phyloP scores from a whole-genome alignment of 176 grass and related monocot species.

The Cenchrus fungigraminus region DNA sequence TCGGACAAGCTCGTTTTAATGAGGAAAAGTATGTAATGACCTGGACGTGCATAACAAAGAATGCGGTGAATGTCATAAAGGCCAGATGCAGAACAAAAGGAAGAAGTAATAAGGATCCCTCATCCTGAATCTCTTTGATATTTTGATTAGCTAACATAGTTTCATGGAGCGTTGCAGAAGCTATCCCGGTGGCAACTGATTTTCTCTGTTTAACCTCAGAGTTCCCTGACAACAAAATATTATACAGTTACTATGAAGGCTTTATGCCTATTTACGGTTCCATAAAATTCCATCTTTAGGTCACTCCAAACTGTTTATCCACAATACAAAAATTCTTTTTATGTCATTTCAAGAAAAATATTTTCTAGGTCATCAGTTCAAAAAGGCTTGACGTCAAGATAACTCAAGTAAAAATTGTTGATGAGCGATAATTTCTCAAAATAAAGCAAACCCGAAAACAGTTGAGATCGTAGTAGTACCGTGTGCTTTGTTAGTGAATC shows the following conservation, averaged over 20 bases:
- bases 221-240: slow-evolving; percentile 55
- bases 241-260: slow-evolving; percentile 5
- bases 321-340: not conserved
- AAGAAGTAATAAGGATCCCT: slow-evolving; percentile 56
- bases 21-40: slow-evolving; percentile 46
- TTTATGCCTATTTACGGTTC: not conserved
- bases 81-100: slow-evolving; percentile 86
- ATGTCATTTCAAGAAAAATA: not conserved
- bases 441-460: slow-evolving; percentile 4
- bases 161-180: slow-evolving; percentile 34
- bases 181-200: slow-evolving; percentile 23
- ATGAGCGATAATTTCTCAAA: slow-evolving; percentile 5
- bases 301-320: not conserved
- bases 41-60: slow-evolving; percentile 95
- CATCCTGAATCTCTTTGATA: slow-evolving; percentile 35
- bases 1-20: not conserved
- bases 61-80: slow-evolving; percentile 78
- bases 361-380: not conserved
- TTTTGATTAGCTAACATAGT: slow-evolving; percentile 23
- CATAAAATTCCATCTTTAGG: not conserved
- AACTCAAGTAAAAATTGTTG: slow-evolving; percentile 8
- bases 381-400: not conserved
- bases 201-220: slow-evolving; percentile 64
- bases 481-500: slow-evolving; percentile 13
- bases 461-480: slow-evolving; percentile 45